Conservation (phyloP, 179 eudicot species). For the Drosera spatulata region DNA sequence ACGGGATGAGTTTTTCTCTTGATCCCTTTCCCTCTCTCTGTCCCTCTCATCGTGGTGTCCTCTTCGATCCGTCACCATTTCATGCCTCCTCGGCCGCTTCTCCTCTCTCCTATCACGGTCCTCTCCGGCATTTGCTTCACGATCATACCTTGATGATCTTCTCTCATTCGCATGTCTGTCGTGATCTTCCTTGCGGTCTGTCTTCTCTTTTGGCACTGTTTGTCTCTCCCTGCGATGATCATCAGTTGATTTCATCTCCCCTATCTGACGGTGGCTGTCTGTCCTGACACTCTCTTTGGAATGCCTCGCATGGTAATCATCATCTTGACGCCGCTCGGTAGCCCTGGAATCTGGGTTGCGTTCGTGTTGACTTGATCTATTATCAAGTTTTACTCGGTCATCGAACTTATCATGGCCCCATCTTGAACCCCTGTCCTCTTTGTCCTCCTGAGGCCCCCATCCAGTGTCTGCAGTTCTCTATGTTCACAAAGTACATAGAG, state of each 20-base stretch:
- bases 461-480: slow-evolving; percentile 98
- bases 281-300: slow-evolving; percentile 21
- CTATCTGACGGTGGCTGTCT: slow-evolving; percentile 18
- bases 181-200: slow-evolving; percentile 14
- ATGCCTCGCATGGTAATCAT: slow-evolving; percentile 23
- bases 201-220: slow-evolving; percentile 16
- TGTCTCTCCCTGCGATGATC: slow-evolving; percentile 20
- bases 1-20: neutral
- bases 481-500: neutral
- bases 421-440: slow-evolving; percentile 26
- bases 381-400: slow-evolving; percentile 22
- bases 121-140: slow-evolving; percentile 33
- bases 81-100: slow-evolving; percentile 36
- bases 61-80: slow-evolving; percentile 22
- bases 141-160: slow-evolving; percentile 28
- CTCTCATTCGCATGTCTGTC: slow-evolving; percentile 21
- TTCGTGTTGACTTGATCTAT: slow-evolving; percentile 15
- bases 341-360: slow-evolving; percentile 15
- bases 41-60: slow-evolving; percentile 21
- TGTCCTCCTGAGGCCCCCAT: slow-evolving; percentile 66
- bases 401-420: slow-evolving; percentile 53
- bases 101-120: slow-evolving; percentile 44
- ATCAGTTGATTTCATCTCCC: slow-evolving; percentile 16
- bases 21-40: slow-evolving; percentile 8
- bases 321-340: slow-evolving; percentile 15